Percentiles rank a stretch among this genome's conserved stretches.
These are phyloP conservation scores for Mycena metata DNA, from an alignment of 768 basidiomycete species.

Conservation along the genomic window DNA sequence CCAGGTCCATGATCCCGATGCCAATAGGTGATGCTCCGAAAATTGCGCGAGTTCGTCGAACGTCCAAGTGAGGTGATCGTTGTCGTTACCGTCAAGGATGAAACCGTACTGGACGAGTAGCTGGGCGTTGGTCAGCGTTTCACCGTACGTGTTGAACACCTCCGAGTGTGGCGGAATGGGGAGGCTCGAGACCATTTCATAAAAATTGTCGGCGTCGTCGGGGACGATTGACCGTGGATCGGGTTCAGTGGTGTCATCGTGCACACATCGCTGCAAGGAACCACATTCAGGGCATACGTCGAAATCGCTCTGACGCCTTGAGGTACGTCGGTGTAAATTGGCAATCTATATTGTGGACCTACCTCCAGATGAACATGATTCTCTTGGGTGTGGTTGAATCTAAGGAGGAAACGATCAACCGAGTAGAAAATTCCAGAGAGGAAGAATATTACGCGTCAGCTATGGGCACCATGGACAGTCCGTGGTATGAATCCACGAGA, in stretches of 20 bases:
- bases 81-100: conserved; percentile 77
- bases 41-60: conserved; percentile 46
- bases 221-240: conserved; percentile 24
- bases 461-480: conserved; percentile 86
- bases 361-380: conserved; percentile 85
- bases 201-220: conserved; percentile 53
- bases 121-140: conserved; percentile 71
- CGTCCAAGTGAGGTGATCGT: conserved; percentile 67
- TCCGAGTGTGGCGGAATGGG: conserved; percentile 65
- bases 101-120: conserved; percentile 82
- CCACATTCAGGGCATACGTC: conserved; percentile 83
- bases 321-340: conserved; percentile 19
- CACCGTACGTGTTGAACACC: conserved; percentile 86
- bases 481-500: conserved; percentile 85
- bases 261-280: conserved; percentile 74
- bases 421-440: conserved; percentile 1
- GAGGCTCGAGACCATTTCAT: conserved; percentile 78
- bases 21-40: conserved; percentile 30
- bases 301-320: conserved; percentile 69
- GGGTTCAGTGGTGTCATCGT: conserved; percentile 60
- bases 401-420: conserved; percentile 44
- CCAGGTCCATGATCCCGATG: conserved; percentile 17
- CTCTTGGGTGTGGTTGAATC: conserved; percentile 80
- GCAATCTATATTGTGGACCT: conserved; percentile 33
- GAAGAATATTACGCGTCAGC: conserved; percentile 77